These are phyloP conservation scores for Solanum corneliomulleri DNA, from an alignment of 257 asterid genomes.

Conservation along the genomic window DNA sequence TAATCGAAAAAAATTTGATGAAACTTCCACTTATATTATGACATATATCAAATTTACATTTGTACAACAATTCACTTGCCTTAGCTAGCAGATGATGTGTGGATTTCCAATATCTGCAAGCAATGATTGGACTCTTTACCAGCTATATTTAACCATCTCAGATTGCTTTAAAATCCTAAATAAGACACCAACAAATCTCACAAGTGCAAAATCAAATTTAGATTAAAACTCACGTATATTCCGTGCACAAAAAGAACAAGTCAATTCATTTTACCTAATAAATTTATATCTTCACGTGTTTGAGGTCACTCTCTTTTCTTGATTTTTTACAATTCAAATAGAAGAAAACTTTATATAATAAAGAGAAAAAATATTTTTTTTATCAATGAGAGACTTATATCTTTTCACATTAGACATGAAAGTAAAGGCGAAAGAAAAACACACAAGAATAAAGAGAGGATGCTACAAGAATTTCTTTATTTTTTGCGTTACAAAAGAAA, in stretches of 20 bases:
- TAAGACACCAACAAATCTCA: not conserved
- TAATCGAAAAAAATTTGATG: not conserved
- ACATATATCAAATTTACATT: not conserved
- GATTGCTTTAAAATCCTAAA: constrained; percentile 87
- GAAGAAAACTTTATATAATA: not conserved
- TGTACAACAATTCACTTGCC: constrained; percentile 25
- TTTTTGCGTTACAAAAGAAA: not conserved
- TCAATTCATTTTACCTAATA: not conserved
- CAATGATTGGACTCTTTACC: constrained; percentile 69
- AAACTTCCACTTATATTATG: not conserved
- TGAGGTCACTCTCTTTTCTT: not conserved
- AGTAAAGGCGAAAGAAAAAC: not conserved
- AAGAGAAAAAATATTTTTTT: not conserved
- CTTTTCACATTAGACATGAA: not conserved
- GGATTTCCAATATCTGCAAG: constrained; percentile 79
- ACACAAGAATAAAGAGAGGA: not conserved
- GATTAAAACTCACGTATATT: not conserved
- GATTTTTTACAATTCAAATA: not conserved
- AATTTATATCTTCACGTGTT: not conserved
- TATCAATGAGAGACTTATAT: not conserved
- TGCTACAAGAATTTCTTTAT: not conserved
- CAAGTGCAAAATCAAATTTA: not conserved
- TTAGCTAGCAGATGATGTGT: constrained; percentile 63
- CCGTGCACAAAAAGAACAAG: not conserved
- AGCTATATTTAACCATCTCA: constrained; percentile 89